A percentile compares a stretch with the other conserved stretches of the same genome.
Evolutionary conservation across 2,329 filamentous ascomycete species (phyloP).

Genomic region (Rutstroemia sp.): DNA sequence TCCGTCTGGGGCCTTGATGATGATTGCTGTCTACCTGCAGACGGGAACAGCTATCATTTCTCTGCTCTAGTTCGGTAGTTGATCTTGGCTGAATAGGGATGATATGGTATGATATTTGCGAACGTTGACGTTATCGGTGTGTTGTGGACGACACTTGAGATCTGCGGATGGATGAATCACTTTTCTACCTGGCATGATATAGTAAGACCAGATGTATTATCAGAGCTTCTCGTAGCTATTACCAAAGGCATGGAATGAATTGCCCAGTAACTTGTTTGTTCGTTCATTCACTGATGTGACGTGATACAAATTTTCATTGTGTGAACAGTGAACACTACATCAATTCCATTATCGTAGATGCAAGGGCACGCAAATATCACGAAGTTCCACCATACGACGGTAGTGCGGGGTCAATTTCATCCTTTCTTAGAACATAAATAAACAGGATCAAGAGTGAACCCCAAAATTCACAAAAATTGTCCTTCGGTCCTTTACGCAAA

Average conservation of each 20-base stretch:
- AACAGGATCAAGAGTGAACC: no score
- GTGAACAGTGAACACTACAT: background rate
- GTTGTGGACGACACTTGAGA: conserved; percentile 16
- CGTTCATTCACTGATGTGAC: background rate
- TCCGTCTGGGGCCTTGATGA: conserved; percentile 10
- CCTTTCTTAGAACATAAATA: no score
- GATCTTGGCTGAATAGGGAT: background rate
- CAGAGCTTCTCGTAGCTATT: conserved; percentile 20
- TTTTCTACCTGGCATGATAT: conserved; percentile 11
- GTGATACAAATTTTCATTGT: background rate
- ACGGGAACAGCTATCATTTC: conserved; percentile 20
- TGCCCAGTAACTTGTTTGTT: conserved; percentile 22
- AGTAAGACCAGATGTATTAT: conserved; percentile 25
- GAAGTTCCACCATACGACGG: no score
- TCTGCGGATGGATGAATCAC: background rate
- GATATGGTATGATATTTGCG: background rate
- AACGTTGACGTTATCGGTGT: conserved; percentile 11
- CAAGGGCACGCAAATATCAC: no score
- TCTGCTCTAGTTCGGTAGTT: conserved; percentile 7
- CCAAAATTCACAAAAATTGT: background rate
- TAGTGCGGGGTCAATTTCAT: no score
- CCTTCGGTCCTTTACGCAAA: background rate
- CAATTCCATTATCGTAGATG: background rate
- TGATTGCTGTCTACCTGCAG: conserved; percentile 20
- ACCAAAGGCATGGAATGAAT: conserved; percentile 28